Conservation (phyloP, 495 filamentous ascomycete species). For the Aeminium ludgeri region DNA sequence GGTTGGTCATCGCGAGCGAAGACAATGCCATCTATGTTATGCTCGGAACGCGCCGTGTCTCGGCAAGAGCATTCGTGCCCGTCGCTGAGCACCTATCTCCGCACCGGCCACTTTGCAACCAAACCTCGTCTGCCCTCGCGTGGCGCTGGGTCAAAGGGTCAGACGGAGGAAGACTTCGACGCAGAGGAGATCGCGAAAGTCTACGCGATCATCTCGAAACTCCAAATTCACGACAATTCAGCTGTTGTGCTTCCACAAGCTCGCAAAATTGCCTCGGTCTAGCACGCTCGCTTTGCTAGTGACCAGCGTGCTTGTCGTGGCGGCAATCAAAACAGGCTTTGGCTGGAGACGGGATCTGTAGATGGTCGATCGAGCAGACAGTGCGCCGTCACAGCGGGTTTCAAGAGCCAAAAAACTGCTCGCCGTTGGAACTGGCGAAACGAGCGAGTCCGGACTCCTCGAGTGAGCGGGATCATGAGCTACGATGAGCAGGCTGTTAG, state of each 20-base stretch:
- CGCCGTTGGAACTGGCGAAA: not conserved
- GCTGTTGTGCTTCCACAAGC: constrained; percentile 3
- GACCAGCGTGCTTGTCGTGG: too few relatives aligned
- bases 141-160: not conserved
- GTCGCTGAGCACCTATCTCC: not conserved
- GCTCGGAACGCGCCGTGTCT: not conserved
- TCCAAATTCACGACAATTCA: constrained; percentile 3
- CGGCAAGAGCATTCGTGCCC: not conserved
- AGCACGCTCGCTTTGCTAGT: not conserved
- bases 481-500: too few relatives aligned
- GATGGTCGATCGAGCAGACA: constrained; percentile 3
- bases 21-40: not conserved
- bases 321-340: too few relatives aligned
- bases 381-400: not conserved
- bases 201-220: constrained; percentile 1
- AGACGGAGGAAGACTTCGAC: not conserved
- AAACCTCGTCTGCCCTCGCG: not conserved
- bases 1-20: not conserved
- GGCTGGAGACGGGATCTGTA: not conserved
- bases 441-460: not conserved
- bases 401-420: not conserved
- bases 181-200: not conserved
- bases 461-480: too few relatives aligned
- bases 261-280: constrained; percentile 1
- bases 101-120: not conserved